Percentiles rank a stretch among this genome's conserved stretches.
phyloP scores from a whole-genome alignment of 371 early-diverging fungal species.

The Mortierella sp. region DNA sequence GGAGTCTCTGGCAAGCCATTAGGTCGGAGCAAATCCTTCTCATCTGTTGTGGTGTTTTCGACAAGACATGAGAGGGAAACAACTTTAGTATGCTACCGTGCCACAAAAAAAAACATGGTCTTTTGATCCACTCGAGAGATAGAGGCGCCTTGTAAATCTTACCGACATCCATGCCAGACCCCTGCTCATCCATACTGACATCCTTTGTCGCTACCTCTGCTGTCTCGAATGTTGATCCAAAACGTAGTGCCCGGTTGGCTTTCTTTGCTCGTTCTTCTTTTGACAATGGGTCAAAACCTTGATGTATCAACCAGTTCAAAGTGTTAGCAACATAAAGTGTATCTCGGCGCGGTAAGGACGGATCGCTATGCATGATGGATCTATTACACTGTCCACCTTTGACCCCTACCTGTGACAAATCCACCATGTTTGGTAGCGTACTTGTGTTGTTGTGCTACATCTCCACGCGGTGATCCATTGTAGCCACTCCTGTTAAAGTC shows the following conservation, averaged over 20 bases:
- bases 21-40: constrained; percentile 24
- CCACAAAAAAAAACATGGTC: background rate
- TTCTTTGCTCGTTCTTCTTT: constrained; percentile 47
- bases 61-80: no score
- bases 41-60: constrained; percentile 10
- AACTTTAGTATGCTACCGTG: no score
- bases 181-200: constrained; percentile 19
- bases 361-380: no score
- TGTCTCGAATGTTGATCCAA: constrained; percentile 22
- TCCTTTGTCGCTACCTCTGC: constrained; percentile 10
- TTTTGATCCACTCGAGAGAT: background rate
- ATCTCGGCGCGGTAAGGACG: no score
- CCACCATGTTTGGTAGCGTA: constrained; percentile 43
- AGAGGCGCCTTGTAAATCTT: constrained; percentile 1
- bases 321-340: no score
- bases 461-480: constrained; percentile 10
- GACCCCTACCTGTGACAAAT: constrained; percentile 42
- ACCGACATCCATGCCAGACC: constrained; percentile 49
- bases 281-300: constrained; percentile 46
- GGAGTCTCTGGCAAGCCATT: constrained; percentile 37
- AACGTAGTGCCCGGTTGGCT: constrained; percentile 39
- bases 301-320: background rate
- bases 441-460: constrained; percentile 7
- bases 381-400: background rate
- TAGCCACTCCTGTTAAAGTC: constrained; percentile 3